Evolutionary conservation across 768 basidiomycete species (phyloP), one percentile per base, ranked within the genome.

Genomic region (Lepiota venenata): DNA sequence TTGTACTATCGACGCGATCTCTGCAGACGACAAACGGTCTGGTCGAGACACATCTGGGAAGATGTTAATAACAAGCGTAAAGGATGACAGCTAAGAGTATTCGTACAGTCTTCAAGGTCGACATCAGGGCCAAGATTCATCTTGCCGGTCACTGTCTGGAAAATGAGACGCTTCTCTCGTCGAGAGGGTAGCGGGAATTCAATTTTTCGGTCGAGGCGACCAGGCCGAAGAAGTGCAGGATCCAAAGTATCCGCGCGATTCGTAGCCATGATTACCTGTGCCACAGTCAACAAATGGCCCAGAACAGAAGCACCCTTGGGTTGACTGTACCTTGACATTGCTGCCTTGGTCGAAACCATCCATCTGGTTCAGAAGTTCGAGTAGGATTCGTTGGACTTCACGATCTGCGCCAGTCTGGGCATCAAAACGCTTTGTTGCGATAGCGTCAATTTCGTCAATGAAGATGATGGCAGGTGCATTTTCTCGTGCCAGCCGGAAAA

Each of bases 41-140:
- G 97, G 97, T 65, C 97, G 83, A 47, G 95, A 98, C 42, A 99
- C 94, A 64, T 97, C 97, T 98, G 62, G 27, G 47, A 38, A 29
- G 21, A 22, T 9, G 50, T 64, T 47, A 66, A 55, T 38, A 27
- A 56, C 48, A 27, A n/a, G 18, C 12, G 44, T n/a, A 12, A 4
- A 37, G 39, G 15, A 27, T 51, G 48, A 46, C 27, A 9, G 43
- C 22, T 21, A 18, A 49, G 4, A 11, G 36, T 35, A 20, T 16
- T 76, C 91, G 64, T 61, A 97, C 96, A 98, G 65, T 99, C 97
- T 74, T 99, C 97, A 47, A 99, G 74, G 69, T 99, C 97, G 2
- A 99, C 97, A 66, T 99, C 97, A 3, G 94, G 93, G 4, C 93
- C 88, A 39, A 99, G 80, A 67, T 96, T 98, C 97, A 99, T 99